Percentiles rank a stretch among this genome's conserved stretches.
Conservation (phyloP, 768 basidiomycete species). For the Suillus subluteus region DNA sequence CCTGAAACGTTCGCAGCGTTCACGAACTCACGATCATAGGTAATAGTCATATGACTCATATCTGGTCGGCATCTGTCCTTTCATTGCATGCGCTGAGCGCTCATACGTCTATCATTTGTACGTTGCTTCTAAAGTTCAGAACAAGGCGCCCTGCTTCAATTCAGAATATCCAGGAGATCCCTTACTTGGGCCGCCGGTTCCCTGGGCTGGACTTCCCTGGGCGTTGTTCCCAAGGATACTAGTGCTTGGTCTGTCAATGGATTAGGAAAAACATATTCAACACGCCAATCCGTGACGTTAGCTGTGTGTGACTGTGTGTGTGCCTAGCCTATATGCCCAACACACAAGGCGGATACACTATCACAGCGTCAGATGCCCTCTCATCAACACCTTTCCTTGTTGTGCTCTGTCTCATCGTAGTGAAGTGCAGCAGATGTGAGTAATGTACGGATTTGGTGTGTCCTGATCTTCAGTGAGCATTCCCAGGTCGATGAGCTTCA, state of each 20-base stretch:
- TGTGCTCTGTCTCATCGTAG: neutral
- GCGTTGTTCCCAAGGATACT: neutral
- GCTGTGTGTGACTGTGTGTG: neutral
- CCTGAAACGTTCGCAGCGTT: neutral
- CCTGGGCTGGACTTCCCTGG: neutral
- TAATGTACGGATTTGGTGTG: neutral
- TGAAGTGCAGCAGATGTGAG: neutral
- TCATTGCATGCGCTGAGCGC: neutral
- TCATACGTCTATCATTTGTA: neutral
- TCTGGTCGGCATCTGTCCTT: too few relatives aligned
- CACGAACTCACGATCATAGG: neutral
- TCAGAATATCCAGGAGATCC: neutral
- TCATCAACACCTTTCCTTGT: neutral
- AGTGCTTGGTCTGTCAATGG: neutral
- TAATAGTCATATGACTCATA: neutral
- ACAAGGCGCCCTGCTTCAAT: too few relatives aligned
- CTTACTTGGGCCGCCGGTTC: neutral
- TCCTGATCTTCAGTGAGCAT: neutral
- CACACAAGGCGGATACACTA: neutral
- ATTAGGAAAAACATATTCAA: neutral
- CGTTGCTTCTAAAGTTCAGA: neutral
- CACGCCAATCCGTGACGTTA: constrained; percentile 22
- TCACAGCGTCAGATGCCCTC: neutral
- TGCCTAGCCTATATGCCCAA: too few relatives aligned
- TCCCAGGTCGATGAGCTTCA: constrained; percentile 5